Base-by-base conservation (phyloP, 805 yeast species). In the Spathaspora sp. region DNA sequence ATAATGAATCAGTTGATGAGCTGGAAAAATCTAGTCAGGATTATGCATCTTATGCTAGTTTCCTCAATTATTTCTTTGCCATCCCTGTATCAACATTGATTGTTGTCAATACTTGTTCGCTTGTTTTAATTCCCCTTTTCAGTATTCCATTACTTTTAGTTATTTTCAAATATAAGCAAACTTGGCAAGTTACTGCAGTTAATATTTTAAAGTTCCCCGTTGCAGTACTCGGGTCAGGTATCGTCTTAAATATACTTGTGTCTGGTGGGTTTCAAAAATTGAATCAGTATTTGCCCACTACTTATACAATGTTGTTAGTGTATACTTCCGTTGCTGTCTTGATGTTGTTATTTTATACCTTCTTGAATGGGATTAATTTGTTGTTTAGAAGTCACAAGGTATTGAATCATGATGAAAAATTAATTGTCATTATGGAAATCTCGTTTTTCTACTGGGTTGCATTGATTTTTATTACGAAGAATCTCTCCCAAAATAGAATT, bases 41-140 rank as follows among this genome's bases (percentile, higher is more conserved):
- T 12, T 63, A 59, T 38, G 88, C 94, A 0, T 79, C 84, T 0
- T 91, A 72, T 64, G 80, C 86, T 57, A 91, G 88, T 60, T 60
- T 89, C 28, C 61, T 82, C 16, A 90, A 90, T 32, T 56, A 60
- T n/a, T 75, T 69, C 52, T 83, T 87, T 59, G 69, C 84, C n/a
- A 50, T 80, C 19, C 81, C 91, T 7, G 66, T 82, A 8, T 72
- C 78, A 16, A 62, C 64, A 5, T 60, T 89, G 19, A 75, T 80
- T 46, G 61, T 72, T n/a, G 52, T 78, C 49, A 86, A 87, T 63
- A 68, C 86, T 44, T 61, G 76, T 1, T 57, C 84, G 7, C 51
- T 50, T 47, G 68, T 78, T 2, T 58, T 76, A 2, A 71, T 84
- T 3, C 96, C 97, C 1, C 42, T 84, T 0, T 52, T 82, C 1